Base-by-base conservation (phyloP, 2,329 filamentous ascomycete genomes). In the Alternaria dauci region DNA sequence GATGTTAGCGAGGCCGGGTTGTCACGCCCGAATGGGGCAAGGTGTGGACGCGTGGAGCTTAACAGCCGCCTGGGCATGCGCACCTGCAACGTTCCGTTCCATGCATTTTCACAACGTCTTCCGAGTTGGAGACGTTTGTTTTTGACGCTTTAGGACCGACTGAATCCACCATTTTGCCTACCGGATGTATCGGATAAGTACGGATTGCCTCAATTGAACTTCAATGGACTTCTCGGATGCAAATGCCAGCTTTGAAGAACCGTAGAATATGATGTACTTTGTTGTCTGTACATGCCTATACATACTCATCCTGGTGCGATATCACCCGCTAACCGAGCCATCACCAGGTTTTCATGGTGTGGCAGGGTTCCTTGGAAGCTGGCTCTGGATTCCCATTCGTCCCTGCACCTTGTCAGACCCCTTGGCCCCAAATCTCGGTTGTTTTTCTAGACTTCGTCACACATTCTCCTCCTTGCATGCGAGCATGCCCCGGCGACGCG, bases 301-400 rank as follows among this genome's bases (percentile, higher is more conserved):
- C 48, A 39, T 34, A 16, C 51, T 32, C 25, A 70, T 58, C 73
- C 73, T 68, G 70, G 72, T 56, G 28, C 61, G 68, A 74, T 76
- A 76, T 52, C 58, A 59, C 20, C 52, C 61, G 58, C 59, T 67
- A 64, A 55, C 51, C 67, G 61, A 63, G 41, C 43, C 30, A 42
- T 54, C 44, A 42, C 65, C 58, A 64, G 53, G 52, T 38, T 58
- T 55, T 34, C 52, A 18, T 48, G 47, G 61, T 53, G 36, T 47
- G 43, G 48, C 55, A 51, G 52, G 52, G 55, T 28, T 47, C 36
- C 53, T 60, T 65, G 52, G 53, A 64, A 61, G 41, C 50, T 34
- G 54, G 12, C 14, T 52, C 18, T 52, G 38, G 38, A 38, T 41
- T 58, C 48, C 65, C 57, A 70, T 72, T 73, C 66, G 69, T 61